Evolutionary conservation across 2,329 filamentous ascomycete genomes (phyloP).

Genomic region (Fusarium illudens): DNA sequence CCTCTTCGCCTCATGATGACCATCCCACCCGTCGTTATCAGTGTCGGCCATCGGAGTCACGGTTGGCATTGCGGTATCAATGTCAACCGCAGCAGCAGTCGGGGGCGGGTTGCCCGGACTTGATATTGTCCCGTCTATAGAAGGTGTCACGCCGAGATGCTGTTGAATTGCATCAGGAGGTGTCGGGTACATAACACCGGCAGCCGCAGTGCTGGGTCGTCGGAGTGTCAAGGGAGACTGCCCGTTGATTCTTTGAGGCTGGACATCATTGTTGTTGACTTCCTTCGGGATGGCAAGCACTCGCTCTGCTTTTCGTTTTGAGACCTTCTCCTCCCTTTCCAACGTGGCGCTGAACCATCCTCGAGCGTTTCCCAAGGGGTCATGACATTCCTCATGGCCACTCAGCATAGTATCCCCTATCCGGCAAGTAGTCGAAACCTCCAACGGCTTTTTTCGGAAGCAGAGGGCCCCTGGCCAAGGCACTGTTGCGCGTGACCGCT

Average conservation of each 20-base stretch:
- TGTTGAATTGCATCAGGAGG: slow-evolving; percentile 72
- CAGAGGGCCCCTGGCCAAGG: slow-evolving; percentile 65
- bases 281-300: slow-evolving; percentile 54
- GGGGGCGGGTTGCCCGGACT: slow-evolving; percentile 61
- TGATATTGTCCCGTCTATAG: slow-evolving; percentile 63
- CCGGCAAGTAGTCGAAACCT: slow-evolving; percentile 50
- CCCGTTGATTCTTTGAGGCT: slow-evolving; percentile 54
- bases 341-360: slow-evolving; percentile 56
- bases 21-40: slow-evolving; percentile 46
- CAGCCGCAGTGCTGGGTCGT: slow-evolving; percentile 56
- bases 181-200: slow-evolving; percentile 73
- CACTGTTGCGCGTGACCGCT: slow-evolving; percentile 53
- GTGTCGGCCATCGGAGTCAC: slow-evolving; percentile 30
- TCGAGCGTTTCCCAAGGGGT: slow-evolving; percentile 59
- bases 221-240: slow-evolving; percentile 62
- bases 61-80: slow-evolving; percentile 37
- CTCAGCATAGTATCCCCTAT: slow-evolving; percentile 51
- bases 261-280: slow-evolving; percentile 53
- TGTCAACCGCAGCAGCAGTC: slow-evolving; percentile 44
- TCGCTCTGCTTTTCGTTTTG: slow-evolving; percentile 61
- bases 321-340: slow-evolving; percentile 58
- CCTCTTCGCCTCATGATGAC: slow-evolving; percentile 54
- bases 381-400: slow-evolving; percentile 54
- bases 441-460: slow-evolving; percentile 59
- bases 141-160: slow-evolving; percentile 61